phyloP scores from a whole-genome alignment of 371 early-diverging fungal genomes.

The Dinochytrium kinnereticum region DNA sequence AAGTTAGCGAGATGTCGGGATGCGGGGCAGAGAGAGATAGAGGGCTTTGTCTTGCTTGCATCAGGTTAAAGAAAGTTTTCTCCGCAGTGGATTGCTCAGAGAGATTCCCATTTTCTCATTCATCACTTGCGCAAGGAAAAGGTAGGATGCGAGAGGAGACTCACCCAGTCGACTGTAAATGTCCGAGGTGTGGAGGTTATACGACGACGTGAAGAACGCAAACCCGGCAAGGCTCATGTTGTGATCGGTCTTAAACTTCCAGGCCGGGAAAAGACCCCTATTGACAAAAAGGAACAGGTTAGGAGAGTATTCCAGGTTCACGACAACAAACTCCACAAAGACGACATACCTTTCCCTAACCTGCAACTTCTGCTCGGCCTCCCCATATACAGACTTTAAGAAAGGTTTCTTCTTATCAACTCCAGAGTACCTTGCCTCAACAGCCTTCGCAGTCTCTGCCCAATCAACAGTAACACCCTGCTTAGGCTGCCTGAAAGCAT shows the following conservation, averaged over 20 bases:
- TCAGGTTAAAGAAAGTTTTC: slow-evolving; percentile 7
- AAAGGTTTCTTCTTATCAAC: slow-evolving; percentile 6
- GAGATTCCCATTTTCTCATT: slow-evolving; percentile 18
- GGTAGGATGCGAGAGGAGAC: not conserved
- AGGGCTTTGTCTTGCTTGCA: not conserved
- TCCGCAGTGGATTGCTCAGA: slow-evolving; percentile 15
- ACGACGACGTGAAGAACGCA: slow-evolving; percentile 47
- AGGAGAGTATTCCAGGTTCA: too few relatives aligned
- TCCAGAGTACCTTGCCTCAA: slow-evolving; percentile 3
- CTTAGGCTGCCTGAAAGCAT: slow-evolving; percentile 39
- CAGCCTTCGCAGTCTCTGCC: not conserved
- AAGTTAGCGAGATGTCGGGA: not conserved
- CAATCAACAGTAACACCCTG: slow-evolving; percentile 22
- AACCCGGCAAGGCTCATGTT: slow-evolving; percentile 42
- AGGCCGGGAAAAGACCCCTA: slow-evolving; percentile 35
- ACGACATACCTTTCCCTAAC: slow-evolving; percentile 31
- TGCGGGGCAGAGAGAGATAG: not conserved
- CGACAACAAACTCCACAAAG: too few relatives aligned
- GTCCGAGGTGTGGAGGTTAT: slow-evolving; percentile 47
- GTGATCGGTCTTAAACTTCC: slow-evolving; percentile 38
- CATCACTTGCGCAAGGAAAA: not conserved
- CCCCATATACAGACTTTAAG: slow-evolving; percentile 20
- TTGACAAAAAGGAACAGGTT: not conserved
- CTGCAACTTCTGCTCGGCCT: slow-evolving; percentile 29
- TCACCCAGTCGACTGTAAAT: slow-evolving; percentile 46